Evolutionary conservation across 2,329 filamentous ascomycete genomes (phyloP).

Genomic region (Gnomoniopsis smithogilvyi): DNA sequence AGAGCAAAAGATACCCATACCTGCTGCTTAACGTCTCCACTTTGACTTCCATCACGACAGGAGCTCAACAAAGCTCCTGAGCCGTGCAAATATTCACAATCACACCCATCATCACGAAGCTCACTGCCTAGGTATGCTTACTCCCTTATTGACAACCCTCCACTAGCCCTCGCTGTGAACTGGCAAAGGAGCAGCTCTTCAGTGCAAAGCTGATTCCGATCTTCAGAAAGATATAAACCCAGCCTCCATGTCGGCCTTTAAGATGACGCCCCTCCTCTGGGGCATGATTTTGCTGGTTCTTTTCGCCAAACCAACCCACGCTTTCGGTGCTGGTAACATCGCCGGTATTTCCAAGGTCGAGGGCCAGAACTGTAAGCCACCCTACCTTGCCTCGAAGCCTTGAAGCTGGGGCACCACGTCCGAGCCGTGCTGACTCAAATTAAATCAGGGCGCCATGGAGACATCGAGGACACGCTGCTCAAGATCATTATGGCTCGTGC

Average conservation of each 20-base stretch:
- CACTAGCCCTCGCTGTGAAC: background rate
- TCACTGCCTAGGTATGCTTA: background rate
- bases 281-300: slow-evolving; percentile 60
- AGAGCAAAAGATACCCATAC: background rate
- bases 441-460: slow-evolving; percentile 70
- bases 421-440: background rate
- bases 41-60: background rate
- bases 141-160: background rate
- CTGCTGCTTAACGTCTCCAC: background rate
- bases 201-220: background rate
- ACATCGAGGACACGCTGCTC: slow-evolving; percentile 89
- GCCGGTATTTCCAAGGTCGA: slow-evolving; percentile 76
- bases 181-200: background rate
- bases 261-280: slow-evolving; percentile 48
- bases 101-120: background rate
- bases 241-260: slow-evolving; percentile 45
- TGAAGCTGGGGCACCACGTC: no score
- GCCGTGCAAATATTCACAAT: background rate
- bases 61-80: slow-evolving; percentile 7
- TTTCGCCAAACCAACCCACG: slow-evolving; percentile 65
- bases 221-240: background rate
- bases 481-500: slow-evolving; percentile 58
- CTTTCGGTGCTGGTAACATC: slow-evolving; percentile 88
- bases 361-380: slow-evolving; percentile 69
- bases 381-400: background rate